These are phyloP conservation scores for Colletotrichum lupini DNA, from an alignment of 2,329 filamentous ascomycete genomes.

Conservation along the genomic window DNA sequence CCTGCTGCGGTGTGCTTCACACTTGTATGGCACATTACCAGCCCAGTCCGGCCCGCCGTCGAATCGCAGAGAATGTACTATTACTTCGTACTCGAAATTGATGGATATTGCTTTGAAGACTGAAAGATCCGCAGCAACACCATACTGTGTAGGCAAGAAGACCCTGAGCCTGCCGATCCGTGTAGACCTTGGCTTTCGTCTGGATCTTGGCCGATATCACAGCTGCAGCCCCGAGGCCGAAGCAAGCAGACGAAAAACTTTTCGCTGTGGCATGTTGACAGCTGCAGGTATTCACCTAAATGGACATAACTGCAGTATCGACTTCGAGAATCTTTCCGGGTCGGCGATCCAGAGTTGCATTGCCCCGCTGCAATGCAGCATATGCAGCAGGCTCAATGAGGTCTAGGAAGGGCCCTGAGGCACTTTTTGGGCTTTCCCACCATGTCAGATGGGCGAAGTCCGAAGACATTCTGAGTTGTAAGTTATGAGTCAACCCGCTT, in stretches of 20 bases:
- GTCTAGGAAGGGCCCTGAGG: background rate
- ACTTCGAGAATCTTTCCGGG: background rate
- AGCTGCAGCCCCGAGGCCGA: background rate
- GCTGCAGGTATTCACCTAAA: conserved; percentile 21
- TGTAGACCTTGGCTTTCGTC: background rate
- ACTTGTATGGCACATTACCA: background rate
- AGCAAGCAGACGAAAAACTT: background rate
- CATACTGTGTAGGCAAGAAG: background rate
- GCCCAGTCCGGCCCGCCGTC: background rate
- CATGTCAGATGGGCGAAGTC: background rate
- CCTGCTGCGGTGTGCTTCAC: background rate
- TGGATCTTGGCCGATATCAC: background rate
- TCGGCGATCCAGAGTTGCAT: conserved; percentile 26
- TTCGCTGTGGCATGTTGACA: background rate
- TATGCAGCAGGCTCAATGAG: conserved; percentile 20
- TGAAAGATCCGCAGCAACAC: background rate
- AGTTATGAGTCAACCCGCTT: background rate
- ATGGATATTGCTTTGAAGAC: background rate
- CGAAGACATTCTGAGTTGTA: background rate
- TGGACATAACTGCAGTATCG: conserved; percentile 20
- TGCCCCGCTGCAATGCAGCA: conserved; percentile 11
- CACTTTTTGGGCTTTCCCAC: background rate
- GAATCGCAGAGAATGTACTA: background rate
- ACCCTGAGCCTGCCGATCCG: background rate
- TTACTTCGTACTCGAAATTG: background rate